phyloP scores from a whole-genome alignment of 441 rosid genomes.

The Dalechampia spathulata region DNA sequence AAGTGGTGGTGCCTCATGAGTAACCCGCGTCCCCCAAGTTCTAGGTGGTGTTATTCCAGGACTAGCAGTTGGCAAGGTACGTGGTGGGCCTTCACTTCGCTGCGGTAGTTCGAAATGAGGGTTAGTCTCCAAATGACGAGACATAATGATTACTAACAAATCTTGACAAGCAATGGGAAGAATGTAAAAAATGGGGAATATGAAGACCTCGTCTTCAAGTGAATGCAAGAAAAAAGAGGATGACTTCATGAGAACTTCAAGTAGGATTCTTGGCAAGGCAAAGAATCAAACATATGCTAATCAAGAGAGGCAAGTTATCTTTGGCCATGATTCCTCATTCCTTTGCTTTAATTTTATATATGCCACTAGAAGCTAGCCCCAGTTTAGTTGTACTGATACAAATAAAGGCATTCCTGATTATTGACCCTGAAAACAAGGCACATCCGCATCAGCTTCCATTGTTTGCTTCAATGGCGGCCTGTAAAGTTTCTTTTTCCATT shows the following conservation, averaged over 20 bases:
- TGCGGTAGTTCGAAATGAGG: constrained; percentile 35
- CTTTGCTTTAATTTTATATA: too few relatives aligned
- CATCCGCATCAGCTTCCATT: too few relatives aligned
- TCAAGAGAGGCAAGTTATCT: constrained; percentile 54
- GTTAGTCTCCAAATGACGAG: constrained; percentile 47
- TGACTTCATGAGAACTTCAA: constrained; percentile 49
- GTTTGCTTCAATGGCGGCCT: too few relatives aligned
- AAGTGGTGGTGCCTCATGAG: neutral
- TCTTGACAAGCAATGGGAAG: constrained; percentile 12
- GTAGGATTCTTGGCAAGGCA: constrained; percentile 53
- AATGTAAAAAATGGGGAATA: constrained; percentile 10
- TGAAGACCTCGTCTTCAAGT: constrained; percentile 18
- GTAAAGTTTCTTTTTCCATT: too few relatives aligned
- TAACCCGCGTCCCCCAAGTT: neutral
- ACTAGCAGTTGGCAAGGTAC: neutral
- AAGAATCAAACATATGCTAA: constrained; percentile 51
- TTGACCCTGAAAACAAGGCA: too few relatives aligned
- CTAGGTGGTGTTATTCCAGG: neutral
- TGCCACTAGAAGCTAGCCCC: too few relatives aligned
- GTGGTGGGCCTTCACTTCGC: constrained; percentile 11
- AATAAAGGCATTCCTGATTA: too few relatives aligned
- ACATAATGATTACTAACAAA: constrained; percentile 26
- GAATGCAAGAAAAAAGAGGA: constrained; percentile 21
- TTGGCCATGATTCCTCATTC: constrained; percentile 13
- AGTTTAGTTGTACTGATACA: too few relatives aligned